Evolutionary conservation across 2,329 filamentous ascomycete species (phyloP), one percentile per base, ranked within the genome.

Genomic region (Diaporthe capsici): DNA sequence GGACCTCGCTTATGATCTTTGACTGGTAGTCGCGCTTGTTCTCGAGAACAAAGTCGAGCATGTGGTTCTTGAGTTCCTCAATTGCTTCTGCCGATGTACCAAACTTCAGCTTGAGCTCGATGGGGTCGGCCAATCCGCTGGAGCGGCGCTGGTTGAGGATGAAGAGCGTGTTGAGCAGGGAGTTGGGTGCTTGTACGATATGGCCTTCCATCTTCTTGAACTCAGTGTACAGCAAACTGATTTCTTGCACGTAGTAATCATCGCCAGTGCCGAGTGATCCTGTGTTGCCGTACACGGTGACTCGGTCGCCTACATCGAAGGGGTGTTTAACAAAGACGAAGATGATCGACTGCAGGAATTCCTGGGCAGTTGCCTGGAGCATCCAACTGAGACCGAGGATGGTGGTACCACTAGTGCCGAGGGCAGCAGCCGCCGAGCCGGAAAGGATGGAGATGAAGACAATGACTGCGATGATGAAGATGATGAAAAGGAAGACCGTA

Each of bases 121-220:
- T 89, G 1, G 95, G 94, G 84, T 98, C 96, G 2, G 96, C 95
- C 7, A 98, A 89, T 7, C 93, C 94, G 78, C 96, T 96, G 47
- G 95, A 97, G 72, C 96, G 94, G 61, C 96, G 92, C 85, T 98
- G 95, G 84, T 98, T 98, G 60, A 98, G 92, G 77, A 98, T 98
- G 85, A 98, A 98, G 0, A 98, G 89, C 0, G 92, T 95, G 84
- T 98, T 98, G 73, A 98, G 90, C 51, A 98, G 92, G 75, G 94
- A 97, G 89, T 98, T 98, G 15, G 96, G 96, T 0, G 96, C 96
- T 84, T 98, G 96, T 0, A 98, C 96, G 34, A 98, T 93, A 80
- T 98, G 96, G 2, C 96, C 96, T 84, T 98, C 94, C 94, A 98
- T 96, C 88, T 98, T 98, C 89, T 98, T 98, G 87, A 98, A 98